phyloP scores from a whole-genome alignment of 148 eudicot species.

The Persicaria maculosa region DNA sequence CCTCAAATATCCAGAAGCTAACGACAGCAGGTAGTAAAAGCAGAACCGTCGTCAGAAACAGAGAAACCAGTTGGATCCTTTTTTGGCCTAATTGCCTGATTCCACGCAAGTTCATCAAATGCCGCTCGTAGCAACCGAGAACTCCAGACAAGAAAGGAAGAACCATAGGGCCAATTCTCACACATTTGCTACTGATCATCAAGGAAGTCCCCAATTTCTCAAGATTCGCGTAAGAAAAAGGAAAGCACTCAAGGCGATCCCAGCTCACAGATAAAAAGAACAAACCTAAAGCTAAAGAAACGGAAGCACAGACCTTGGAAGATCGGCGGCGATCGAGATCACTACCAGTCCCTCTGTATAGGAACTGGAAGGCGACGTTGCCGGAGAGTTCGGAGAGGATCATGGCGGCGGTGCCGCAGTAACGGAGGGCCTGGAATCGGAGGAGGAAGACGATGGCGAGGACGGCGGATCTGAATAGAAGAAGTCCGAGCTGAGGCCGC shows the following conservation, averaged over 20 bases:
- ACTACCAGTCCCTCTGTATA: constrained; percentile 24
- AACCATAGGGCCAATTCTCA: constrained; percentile 82
- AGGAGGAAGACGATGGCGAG: constrained; percentile 71
- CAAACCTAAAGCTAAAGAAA: constrained; percentile 48
- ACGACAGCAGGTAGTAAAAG: constrained; percentile 75
- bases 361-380: constrained; percentile 48
- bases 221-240: constrained; percentile 58
- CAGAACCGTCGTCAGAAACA: constrained; percentile 66
- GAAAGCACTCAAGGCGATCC: constrained; percentile 88
- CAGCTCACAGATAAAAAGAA: constrained; percentile 77
- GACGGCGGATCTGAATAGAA: constrained; percentile 46
- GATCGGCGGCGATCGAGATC: constrained; percentile 28
- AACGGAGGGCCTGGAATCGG: constrained; percentile 77
- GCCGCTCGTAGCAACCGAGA: constrained; percentile 70
- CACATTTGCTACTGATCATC: constrained; percentile 49
- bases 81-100: constrained; percentile 59
- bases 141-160: constrained; percentile 87
- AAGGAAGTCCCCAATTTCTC: constrained; percentile 34
- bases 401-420: constrained; percentile 82
- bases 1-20: constrained; percentile 77
- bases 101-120: constrained; percentile 48
- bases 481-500: constrained; percentile 34
- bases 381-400: constrained; percentile 82
- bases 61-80: constrained; percentile 54
- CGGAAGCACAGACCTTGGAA: constrained; percentile 54